Evolutionary conservation across 495 filamentous ascomycete genomes (phyloP).

Genomic region (Neurospora sp.): DNA sequence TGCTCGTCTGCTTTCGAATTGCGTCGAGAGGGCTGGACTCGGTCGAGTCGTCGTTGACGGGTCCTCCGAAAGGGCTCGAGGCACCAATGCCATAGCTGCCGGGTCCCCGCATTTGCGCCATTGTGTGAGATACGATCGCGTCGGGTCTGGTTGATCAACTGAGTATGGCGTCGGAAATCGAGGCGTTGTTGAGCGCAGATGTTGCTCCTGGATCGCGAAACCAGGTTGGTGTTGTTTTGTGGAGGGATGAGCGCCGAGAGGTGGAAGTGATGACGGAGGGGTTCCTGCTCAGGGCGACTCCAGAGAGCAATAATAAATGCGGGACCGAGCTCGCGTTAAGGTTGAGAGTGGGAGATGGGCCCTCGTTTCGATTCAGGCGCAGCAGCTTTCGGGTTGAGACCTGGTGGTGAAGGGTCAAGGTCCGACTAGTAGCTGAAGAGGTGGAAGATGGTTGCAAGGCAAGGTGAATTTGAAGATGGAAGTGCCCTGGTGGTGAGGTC

Average conservation of each 20-base stretch:
- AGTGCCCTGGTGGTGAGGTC: conserved; percentile 10
- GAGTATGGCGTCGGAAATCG: background rate
- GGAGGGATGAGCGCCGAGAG: background rate
- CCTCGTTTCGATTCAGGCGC: background rate
- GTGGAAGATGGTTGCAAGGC: background rate
- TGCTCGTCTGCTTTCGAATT: conserved; percentile 90
- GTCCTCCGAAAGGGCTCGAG: conserved; percentile 58
- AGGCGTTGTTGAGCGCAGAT: background rate
- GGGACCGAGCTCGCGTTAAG: background rate
- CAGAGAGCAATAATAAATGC: background rate
- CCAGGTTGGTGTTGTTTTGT: background rate
- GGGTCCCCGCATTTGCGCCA: conserved; percentile 95
- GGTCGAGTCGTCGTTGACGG: conserved; percentile 43
- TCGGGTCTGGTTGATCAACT: background rate
- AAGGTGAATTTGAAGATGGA: conserved; percentile 7
- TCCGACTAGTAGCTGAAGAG: background rate
- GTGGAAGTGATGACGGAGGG: background rate
- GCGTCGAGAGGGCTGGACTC: conserved; percentile 84
- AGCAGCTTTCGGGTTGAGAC: background rate
- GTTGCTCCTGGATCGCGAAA: background rate
- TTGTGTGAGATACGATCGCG: conserved; percentile 22
- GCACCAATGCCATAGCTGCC: conserved; percentile 88
- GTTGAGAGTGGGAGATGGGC: background rate
- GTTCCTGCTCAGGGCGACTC: background rate
- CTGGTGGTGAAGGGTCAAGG: background rate